These are phyloP conservation scores for Echium plantagineum DNA, from an alignment of 257 asterid genomes.

Conservation along the genomic window DNA sequence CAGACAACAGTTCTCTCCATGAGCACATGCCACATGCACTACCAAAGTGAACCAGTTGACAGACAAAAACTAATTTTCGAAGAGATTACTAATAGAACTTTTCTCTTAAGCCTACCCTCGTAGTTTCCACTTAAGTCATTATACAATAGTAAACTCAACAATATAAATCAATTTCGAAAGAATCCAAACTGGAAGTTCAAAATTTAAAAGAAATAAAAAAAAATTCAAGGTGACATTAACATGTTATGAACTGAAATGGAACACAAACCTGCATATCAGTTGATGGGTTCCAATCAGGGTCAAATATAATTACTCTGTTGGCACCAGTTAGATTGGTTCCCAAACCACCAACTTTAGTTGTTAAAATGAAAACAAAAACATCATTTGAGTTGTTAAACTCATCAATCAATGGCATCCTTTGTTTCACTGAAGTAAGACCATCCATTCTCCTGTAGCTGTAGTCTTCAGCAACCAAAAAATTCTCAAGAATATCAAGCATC, in stretches of 20 bases:
- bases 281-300: slow-evolving; percentile 99
- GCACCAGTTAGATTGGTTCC: slow-evolving; percentile 98
- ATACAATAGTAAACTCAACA: no score
- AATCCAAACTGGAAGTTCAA: background rate
- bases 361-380: slow-evolving; percentile 70
- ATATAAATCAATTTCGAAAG: background rate
- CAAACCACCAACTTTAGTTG: slow-evolving; percentile 95
- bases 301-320: slow-evolving; percentile 90
- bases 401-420: slow-evolving; percentile 84
- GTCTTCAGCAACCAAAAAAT: slow-evolving; percentile 37
- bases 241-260: background rate
- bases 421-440: slow-evolving; percentile 82
- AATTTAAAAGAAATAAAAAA: background rate
- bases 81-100: background rate
- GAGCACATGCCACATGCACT: no score
- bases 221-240: background rate
- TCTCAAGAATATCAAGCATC: slow-evolving; percentile 97
- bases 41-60: no score
- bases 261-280: slow-evolving; percentile 86
- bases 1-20: slow-evolving; percentile 4
- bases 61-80: background rate
- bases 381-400: slow-evolving; percentile 80
- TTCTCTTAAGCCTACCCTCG: no score
- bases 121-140: no score
- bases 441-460: slow-evolving; percentile 89